phyloP scores from a whole-genome alignment of 2,329 filamentous ascomycete species.

The Neobulgaria alba region DNA sequence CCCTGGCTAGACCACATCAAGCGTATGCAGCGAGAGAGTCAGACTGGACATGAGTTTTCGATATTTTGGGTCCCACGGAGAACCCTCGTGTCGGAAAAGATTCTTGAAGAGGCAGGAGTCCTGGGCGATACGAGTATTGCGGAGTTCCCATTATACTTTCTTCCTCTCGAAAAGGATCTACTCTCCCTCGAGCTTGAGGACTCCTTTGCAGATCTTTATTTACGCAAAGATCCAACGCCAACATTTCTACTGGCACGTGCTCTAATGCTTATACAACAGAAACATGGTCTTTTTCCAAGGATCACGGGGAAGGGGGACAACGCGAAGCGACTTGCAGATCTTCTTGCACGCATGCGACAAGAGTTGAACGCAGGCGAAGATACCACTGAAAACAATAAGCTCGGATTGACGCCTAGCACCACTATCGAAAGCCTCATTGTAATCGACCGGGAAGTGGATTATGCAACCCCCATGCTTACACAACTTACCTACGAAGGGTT shows the following conservation, averaged over 20 bases:
- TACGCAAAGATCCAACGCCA: conserved; percentile 85
- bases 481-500: conserved; percentile 95
- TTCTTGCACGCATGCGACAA: conserved; percentile 84
- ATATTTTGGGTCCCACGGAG: conserved; percentile 94
- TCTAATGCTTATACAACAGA: conserved; percentile 87
- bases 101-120: conserved; percentile 87
- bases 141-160: conserved; percentile 82
- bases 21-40: conserved; percentile 76
- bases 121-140: conserved; percentile 84
- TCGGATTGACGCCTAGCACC: conserved; percentile 74
- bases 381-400: conserved; percentile 48
- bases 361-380: conserved; percentile 78
- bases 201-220: conserved; percentile 77
- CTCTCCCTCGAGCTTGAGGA: conserved; percentile 85
- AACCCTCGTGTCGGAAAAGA: conserved; percentile 81
- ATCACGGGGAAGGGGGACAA: conserved; percentile 96
- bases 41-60: conserved; percentile 89
- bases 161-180: conserved; percentile 84
- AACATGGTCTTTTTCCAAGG: conserved; percentile 86
- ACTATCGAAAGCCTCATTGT: conserved; percentile 87
- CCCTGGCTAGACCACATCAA: conserved; percentile 74
- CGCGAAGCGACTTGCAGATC: conserved; percentile 77
- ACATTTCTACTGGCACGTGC: conserved; percentile 83
- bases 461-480: conserved; percentile 83
- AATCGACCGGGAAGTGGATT: conserved; percentile 91